Conservation (phyloP, 2,329 filamentous ascomycete species). For the Pestalotiopsis sp. region DNA sequence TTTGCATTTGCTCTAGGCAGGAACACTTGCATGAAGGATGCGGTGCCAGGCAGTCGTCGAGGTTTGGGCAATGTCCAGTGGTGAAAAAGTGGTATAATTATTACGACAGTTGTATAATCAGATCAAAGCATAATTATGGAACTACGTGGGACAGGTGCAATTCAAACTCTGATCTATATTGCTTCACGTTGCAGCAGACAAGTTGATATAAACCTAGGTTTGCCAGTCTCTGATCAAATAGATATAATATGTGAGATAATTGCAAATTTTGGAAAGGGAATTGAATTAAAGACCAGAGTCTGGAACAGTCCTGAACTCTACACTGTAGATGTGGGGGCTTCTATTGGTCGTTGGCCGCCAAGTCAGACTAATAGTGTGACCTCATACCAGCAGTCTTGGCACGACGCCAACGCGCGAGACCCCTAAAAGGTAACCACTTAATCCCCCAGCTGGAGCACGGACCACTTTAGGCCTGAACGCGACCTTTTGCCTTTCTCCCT, state of each 20-base stretch:
- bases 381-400: not conserved
- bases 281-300: too few relatives aligned
- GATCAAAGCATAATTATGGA: not conserved
- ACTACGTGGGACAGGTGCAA: not conserved
- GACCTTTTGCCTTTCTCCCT: not conserved
- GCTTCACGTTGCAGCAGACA: too few relatives aligned
- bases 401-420: not conserved
- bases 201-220: too few relatives aligned
- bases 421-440: not conserved
- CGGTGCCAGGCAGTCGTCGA: not conserved
- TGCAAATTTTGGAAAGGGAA: too few relatives aligned
- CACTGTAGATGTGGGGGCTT: too few relatives aligned
- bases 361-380: not conserved
- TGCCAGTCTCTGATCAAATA: too few relatives aligned
- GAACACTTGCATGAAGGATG: not conserved
- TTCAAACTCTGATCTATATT: too few relatives aligned
- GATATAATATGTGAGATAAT: too few relatives aligned
- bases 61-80: not conserved
- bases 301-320: too few relatives aligned
- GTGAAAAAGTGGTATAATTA: too few relatives aligned
- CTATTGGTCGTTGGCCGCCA: not conserved
- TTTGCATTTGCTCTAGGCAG: too few relatives aligned
- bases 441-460: not conserved
- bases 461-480: slow-evolving; percentile 9
- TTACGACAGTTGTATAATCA: not conserved